Evolutionary conservation across 1,284 basidiomycete species (phyloP).

Genomic region (Afroboletus lepidellus): DNA sequence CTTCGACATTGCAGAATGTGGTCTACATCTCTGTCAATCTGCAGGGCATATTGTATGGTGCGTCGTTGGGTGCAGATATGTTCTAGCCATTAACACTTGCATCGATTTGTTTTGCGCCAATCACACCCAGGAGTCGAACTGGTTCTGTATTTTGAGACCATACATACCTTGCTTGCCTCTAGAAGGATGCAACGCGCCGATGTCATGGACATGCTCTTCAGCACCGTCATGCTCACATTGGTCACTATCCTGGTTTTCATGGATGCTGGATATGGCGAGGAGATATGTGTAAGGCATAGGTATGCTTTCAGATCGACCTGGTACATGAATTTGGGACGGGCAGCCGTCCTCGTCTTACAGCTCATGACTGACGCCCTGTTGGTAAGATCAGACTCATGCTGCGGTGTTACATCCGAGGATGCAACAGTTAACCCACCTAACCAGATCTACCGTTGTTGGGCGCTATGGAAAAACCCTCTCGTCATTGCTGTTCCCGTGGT

Average conservation of each 20-base stretch:
- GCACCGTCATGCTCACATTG: neutral
- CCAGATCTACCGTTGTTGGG: neutral
- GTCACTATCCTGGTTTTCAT: neutral
- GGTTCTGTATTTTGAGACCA: conserved; percentile 1
- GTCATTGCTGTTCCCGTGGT: neutral
- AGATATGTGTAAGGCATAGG: neutral
- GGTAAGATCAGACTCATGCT: neutral
- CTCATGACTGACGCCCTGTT: conserved; percentile 2
- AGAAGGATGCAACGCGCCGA: neutral
- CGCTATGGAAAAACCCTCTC: neutral
- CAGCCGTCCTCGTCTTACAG: neutral
- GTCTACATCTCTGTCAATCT: neutral
- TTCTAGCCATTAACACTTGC: neutral
- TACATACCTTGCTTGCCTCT: neutral
- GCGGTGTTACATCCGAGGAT: neutral
- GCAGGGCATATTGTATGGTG: conserved; percentile 1
- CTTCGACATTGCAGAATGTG: too few species aligned
- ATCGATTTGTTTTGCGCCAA: too few species aligned
- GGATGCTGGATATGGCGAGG: neutral
- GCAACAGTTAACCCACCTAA: neutral
- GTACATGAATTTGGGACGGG: neutral
- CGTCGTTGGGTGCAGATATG: too few species aligned
- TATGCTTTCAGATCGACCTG: too few species aligned
- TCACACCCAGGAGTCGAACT: neutral
- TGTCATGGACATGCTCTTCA: neutral